Evolutionary conservation across 192 early-diverging fungal species (phyloP).

Genomic region (Rhizophagus prolifer): DNA sequence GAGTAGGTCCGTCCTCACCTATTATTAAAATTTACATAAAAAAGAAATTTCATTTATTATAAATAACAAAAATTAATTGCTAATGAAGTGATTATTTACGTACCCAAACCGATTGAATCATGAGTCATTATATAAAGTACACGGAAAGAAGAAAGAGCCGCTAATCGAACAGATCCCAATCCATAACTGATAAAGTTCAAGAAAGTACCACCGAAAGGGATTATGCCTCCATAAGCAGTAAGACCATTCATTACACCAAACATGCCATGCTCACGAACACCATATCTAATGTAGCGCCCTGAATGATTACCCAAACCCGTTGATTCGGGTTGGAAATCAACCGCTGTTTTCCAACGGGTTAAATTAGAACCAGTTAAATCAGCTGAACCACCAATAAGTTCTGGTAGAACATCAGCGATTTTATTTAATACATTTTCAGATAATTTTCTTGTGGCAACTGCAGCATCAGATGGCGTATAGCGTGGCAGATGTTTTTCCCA

Average conservation of each 20-base stretch:
- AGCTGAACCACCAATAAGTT: constrained; percentile 92
- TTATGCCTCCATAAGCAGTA: constrained; percentile 78
- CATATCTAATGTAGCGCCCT: constrained; percentile 90
- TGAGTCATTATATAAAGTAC: constrained; percentile 99
- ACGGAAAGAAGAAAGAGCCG: constrained; percentile 84
- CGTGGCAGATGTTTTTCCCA: constrained; percentile 73
- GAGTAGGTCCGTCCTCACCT: constrained; percentile 98
- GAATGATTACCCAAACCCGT: constrained; percentile 77
- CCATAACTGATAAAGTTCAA: constrained; percentile 86
- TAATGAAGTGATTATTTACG: constrained; percentile 1
- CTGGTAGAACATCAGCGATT: constrained; percentile 75
- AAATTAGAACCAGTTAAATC: constrained; percentile 96
- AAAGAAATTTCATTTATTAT: background rate
- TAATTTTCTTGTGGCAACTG: constrained; percentile 86
- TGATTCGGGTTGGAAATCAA: constrained; percentile 83
- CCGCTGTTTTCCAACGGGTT: constrained; percentile 93
- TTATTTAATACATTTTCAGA: constrained; percentile 84
- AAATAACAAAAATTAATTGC: background rate
- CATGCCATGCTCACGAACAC: constrained; percentile 99
- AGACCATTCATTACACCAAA: constrained; percentile 90
- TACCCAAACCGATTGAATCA: constrained; percentile 85
- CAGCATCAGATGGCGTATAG: constrained; percentile 78
- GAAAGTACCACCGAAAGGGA: constrained; percentile 89
- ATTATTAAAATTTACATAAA: constrained; percentile 35
- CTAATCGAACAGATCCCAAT: constrained; percentile 77